Evolutionary conservation across 2,329 filamentous ascomycete species (phyloP).

Genomic region (Gaeumannomyces sp.): DNA sequence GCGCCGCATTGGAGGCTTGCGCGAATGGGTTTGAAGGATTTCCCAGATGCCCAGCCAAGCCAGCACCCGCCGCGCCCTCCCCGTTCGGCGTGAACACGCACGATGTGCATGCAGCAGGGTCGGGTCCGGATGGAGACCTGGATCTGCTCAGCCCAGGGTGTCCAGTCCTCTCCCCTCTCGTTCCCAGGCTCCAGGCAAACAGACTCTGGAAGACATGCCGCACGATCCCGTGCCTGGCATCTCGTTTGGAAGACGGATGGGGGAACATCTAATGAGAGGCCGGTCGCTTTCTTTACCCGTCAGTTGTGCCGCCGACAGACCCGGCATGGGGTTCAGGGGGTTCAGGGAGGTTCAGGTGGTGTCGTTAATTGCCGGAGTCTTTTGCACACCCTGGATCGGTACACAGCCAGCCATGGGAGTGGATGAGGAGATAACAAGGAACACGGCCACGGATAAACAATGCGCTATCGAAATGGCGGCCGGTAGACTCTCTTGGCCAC

Average conservation of each 20-base stretch:
- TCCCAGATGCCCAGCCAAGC: background rate
- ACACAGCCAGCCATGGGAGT: background rate
- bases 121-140: background rate
- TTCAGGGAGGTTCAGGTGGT: too few species aligned
- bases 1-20: background rate
- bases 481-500: background rate
- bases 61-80: too few species aligned
- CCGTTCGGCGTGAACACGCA: slow-evolving; percentile 1
- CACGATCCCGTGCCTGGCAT: background rate
- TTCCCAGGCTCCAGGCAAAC: background rate
- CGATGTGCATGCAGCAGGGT: background rate
- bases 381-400: background rate
- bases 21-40: background rate
- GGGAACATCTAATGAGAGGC: slow-evolving; percentile 3
- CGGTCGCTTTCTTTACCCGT: slow-evolving; percentile 15
- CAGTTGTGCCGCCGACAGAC: slow-evolving; percentile 17
- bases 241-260: background rate
- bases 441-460: background rate
- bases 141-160: background rate
- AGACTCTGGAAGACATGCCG: background rate
- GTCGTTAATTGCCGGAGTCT: background rate
- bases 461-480: background rate
- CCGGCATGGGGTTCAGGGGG: background rate
- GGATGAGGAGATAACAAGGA: background rate
- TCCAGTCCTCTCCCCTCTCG: background rate